Evolutionary conservation across 202 grass and related monocot genomes (phyloP).

Genomic region (Carex arenaria): DNA sequence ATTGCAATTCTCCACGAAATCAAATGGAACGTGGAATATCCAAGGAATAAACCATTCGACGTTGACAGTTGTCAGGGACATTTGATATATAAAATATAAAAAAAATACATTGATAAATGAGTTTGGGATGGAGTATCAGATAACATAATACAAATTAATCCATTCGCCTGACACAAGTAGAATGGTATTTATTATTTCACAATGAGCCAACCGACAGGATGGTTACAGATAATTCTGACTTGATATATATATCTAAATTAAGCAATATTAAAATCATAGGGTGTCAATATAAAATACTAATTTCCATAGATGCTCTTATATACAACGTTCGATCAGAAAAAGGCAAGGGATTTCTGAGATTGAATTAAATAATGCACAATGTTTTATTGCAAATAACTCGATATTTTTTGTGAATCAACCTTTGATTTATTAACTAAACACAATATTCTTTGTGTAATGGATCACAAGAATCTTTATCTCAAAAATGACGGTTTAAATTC

Average conservation of each 20-base stretch:
- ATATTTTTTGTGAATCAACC: neutral
- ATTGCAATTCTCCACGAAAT: neutral
- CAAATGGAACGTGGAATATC: neutral
- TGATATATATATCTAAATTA: neutral
- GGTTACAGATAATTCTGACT: neutral
- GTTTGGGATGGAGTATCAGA: neutral
- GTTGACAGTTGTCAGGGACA: neutral
- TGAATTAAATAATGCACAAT: neutral
- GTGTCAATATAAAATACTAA: neutral
- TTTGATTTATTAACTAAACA: too few species aligned
- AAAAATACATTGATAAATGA: neutral
- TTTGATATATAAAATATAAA: neutral
- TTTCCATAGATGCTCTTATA: neutral
- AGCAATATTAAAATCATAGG: neutral
- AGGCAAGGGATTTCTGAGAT: too few species aligned
- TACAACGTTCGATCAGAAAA: too few species aligned
- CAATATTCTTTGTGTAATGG: too few species aligned
- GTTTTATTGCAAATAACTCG: neutral
- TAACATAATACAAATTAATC: neutral
- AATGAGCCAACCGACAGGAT: neutral
- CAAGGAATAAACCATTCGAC: neutral
- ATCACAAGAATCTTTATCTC: too few species aligned
- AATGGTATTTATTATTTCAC: neutral
- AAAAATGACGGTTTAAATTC: too few species aligned
- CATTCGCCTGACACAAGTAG: neutral